A percentile compares a stretch with the other conserved stretches of the same genome.
Conservation (phyloP, 306 rosid species). For the Acacia melanoxylon region DNA sequence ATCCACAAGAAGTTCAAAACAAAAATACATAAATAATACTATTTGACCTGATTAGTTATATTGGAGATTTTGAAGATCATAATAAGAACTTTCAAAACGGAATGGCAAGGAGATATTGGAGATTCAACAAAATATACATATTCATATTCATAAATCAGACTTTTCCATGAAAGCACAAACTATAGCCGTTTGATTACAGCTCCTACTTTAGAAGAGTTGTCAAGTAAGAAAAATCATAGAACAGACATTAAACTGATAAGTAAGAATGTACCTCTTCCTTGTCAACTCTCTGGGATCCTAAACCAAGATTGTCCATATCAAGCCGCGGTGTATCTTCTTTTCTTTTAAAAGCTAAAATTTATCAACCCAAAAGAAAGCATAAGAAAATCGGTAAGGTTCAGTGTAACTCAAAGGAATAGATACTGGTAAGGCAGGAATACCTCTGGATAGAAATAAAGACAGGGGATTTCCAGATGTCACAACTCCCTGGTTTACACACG, state of each 20-base stretch:
- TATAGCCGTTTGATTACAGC: neutral
- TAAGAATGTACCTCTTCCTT: slow-evolving; percentile 56
- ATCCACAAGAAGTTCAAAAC: too few relatives aligned
- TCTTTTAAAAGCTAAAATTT: slow-evolving; percentile 37
- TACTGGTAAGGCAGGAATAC: slow-evolving; percentile 32
- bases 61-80: neutral
- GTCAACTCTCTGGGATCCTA: slow-evolving; percentile 40
- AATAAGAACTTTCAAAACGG: too few relatives aligned
- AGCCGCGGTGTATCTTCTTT: slow-evolving; percentile 39
- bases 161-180: neutral
- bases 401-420: neutral
- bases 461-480: slow-evolving; percentile 58
- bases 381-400: neutral
- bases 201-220: too few relatives aligned
- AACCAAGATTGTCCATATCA: slow-evolving; percentile 29
- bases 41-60: too few relatives aligned
- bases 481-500: slow-evolving; percentile 52
- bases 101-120: too few relatives aligned
- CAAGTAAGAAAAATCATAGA: slow-evolving; percentile 8
- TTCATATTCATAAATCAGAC: neutral
- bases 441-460: slow-evolving; percentile 66
- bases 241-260: neutral
- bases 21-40: too few relatives aligned
- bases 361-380: neutral
- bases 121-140: too few relatives aligned